Conservation (phyloP, 2,329 filamentous ascomycete genomes). For the Phoma sp. region DNA sequence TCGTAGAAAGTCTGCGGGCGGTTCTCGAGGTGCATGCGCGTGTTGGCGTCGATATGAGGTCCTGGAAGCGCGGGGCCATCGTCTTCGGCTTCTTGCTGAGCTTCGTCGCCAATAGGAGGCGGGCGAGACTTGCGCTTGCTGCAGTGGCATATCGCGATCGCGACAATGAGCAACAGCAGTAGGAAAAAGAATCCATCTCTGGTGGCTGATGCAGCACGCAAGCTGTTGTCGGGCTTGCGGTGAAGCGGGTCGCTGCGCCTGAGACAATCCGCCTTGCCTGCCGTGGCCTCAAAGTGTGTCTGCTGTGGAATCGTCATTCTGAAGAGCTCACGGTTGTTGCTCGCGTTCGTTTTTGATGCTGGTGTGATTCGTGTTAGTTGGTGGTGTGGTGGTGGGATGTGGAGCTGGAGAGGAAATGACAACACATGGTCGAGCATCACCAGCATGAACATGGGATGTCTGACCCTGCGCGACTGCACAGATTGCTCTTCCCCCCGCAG, state of each 20-base stretch:
- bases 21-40: neutral
- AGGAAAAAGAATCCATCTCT: neutral
- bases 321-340: neutral
- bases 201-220: neutral
- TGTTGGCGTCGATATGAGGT: conserved; percentile 3
- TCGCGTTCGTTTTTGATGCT: too few relatives aligned
- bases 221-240: neutral
- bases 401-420: neutral
- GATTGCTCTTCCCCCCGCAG: too few relatives aligned
- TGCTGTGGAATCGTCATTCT: neutral
- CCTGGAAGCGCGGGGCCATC: neutral
- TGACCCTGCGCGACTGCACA: neutral
- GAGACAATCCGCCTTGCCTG: neutral
- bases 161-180: neutral
- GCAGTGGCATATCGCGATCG: neutral
- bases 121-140: neutral
- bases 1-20: neutral
- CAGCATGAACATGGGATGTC: neutral
- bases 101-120: neutral
- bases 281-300: neutral
- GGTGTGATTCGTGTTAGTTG: neutral
- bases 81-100: neutral
- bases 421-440: neutral
- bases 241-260: neutral
- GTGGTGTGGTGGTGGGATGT: neutral